phyloP scores from a whole-genome alignment of 352 stramenopile genomes.

The Discostella stelligera region DNA sequence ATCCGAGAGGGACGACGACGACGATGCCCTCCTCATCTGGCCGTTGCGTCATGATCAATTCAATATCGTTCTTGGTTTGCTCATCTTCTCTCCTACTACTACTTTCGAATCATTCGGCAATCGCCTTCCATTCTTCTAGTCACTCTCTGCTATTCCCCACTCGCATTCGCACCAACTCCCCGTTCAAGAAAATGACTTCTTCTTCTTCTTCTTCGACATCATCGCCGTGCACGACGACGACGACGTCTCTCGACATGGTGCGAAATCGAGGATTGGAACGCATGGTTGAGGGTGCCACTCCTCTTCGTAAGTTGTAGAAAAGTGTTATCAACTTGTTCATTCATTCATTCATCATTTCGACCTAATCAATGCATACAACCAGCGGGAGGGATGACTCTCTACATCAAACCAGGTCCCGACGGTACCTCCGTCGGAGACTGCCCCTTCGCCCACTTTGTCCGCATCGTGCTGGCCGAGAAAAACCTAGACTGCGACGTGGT shows the following conservation, averaged over 20 bases:
- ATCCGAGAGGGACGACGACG: not conserved
- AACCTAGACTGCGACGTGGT: conserved; percentile 66
- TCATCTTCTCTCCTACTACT: not conserved
- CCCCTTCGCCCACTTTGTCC: conserved; percentile 78
- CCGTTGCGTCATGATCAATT: not conserved
- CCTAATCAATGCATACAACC: not conserved
- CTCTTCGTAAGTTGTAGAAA: conserved; percentile 57
- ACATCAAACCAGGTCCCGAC: conserved; percentile 73
- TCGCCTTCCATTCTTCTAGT: not conserved
- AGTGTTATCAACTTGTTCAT: not conserved
- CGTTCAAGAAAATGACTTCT: conserved; percentile 3
- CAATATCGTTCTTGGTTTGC: not conserved
- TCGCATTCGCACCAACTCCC: not conserved
- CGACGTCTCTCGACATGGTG: conserved; percentile 44
- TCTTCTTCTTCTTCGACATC: conserved; percentile 21
- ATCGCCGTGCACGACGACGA: too few relatives aligned
- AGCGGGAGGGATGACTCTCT: conserved; percentile 76
- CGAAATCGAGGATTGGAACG: conserved; percentile 66
- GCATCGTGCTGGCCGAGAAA: conserved; percentile 77
- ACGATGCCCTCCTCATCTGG: not conserved
- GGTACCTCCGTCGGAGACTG: conserved; percentile 72
- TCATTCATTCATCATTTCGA: not conserved
- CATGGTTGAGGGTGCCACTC: conserved; percentile 62
- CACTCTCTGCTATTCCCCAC: not conserved
- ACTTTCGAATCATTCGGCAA: not conserved